Percentiles rank a stretch among this genome's conserved stretches.
Evolutionary conservation across 169 alveolate species (phyloP).

Genomic region (Babesia ovata): DNA sequence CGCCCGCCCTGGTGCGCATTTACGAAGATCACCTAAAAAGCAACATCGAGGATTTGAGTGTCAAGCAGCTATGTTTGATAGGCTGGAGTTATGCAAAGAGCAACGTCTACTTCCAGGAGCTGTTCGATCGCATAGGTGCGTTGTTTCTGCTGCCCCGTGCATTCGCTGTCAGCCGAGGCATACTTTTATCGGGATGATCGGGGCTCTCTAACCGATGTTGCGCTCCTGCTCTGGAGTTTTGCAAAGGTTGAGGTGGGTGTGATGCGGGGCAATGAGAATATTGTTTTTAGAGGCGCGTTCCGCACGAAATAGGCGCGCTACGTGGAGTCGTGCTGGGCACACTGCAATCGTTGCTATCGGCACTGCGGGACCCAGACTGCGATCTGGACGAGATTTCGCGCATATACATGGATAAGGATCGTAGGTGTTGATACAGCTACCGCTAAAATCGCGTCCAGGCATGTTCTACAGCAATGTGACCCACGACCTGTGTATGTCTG

Average conservation of each 20-base stretch:
- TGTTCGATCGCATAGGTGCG: constrained; percentile 63
- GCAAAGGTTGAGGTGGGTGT: constrained; percentile 50
- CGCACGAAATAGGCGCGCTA: constrained; percentile 37
- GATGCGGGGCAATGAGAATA: too few species aligned
- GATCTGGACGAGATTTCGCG: constrained; percentile 7
- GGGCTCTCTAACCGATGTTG: constrained; percentile 42
- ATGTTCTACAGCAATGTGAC: constrained; percentile 48
- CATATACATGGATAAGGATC: constrained; percentile 41
- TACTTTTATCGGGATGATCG: constrained; percentile 25
- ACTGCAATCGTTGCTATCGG: constrained; percentile 20
- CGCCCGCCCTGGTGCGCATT: constrained; percentile 50
- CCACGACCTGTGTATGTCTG: constrained; percentile 67
- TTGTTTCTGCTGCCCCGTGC: background rate
- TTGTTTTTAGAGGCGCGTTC: constrained; percentile 46
- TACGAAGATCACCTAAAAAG: constrained; percentile 34
- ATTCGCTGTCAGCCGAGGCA: constrained; percentile 24
- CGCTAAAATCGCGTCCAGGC: constrained; percentile 23
- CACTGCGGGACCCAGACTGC: constrained; percentile 28
- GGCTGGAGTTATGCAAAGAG: constrained; percentile 68
- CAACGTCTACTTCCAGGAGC: constrained; percentile 44
- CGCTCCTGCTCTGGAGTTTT: constrained; percentile 68
- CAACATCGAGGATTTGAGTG: constrained; percentile 23
- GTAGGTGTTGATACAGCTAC: background rate
- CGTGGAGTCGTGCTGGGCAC: constrained; percentile 12
- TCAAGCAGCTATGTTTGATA: constrained; percentile 48